These are phyloP conservation scores for Cryphonectria radicalis DNA, from an alignment of 2,329 filamentous ascomycete genomes.

Conservation along the genomic window DNA sequence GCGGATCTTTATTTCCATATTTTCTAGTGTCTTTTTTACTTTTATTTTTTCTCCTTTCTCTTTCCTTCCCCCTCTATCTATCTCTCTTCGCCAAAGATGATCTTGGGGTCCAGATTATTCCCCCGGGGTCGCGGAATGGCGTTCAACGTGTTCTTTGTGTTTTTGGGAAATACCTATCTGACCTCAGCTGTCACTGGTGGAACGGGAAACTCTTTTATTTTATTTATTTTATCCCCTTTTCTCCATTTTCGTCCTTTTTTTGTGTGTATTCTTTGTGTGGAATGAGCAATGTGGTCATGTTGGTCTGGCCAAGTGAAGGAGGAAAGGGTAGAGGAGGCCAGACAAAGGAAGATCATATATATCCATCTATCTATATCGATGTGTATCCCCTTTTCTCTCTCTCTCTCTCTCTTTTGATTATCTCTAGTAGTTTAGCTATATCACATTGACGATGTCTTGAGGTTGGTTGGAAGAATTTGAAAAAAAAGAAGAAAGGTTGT, in stretches of 20 bases:
- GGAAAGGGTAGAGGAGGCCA: slow-evolving; percentile 2
- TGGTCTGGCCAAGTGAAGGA: not conserved
- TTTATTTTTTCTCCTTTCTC: not conserved
- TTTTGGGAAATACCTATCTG: slow-evolving; percentile 18
- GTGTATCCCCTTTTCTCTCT: not conserved
- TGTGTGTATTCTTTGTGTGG: not conserved
- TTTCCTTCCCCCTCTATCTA: too few species aligned
- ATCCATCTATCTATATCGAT: not conserved
- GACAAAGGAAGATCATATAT: not conserved
- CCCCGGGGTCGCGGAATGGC: slow-evolving; percentile 9
- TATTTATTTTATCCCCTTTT: not conserved
- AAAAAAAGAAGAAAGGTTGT: not conserved
- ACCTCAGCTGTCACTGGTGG: slow-evolving; percentile 7
- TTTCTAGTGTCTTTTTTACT: slow-evolving; percentile 13
- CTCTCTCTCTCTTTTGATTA: not conserved
- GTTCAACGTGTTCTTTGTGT: slow-evolving; percentile 13
- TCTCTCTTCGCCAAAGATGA: slow-evolving; percentile 4
- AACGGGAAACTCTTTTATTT: not conserved
- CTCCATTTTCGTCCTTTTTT: not conserved
- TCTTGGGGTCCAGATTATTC: not conserved
- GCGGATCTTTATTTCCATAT: slow-evolving; percentile 8
- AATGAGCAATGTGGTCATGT: slow-evolving; percentile 23
- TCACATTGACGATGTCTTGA: slow-evolving; percentile 12
- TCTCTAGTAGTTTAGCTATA: slow-evolving; percentile 2
- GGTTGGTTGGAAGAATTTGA: not conserved